These are phyloP conservation scores for Microthyrium microscopicum DNA, from an alignment of 2,329 filamentous ascomycete species.

Conservation along the genomic window DNA sequence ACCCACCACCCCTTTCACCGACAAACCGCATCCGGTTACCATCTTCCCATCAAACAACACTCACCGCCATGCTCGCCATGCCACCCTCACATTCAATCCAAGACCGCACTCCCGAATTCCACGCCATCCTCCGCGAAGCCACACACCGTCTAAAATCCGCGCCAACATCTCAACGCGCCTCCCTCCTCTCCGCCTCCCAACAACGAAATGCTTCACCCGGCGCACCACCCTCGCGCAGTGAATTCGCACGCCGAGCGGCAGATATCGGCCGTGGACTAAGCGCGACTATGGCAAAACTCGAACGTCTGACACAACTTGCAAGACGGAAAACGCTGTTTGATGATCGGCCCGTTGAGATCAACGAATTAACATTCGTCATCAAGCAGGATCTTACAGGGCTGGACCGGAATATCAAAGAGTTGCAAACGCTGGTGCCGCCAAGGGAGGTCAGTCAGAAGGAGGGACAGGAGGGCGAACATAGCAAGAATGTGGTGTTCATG, in stretches of 20 bases:
- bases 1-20: neutral
- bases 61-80: constrained; percentile 23
- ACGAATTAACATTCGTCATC: constrained; percentile 91
- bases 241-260: constrained; percentile 82
- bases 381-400: constrained; percentile 82
- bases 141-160: constrained; percentile 68
- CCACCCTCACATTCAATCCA: constrained; percentile 62
- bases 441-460: constrained; percentile 48
- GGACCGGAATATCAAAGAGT: constrained; percentile 71
- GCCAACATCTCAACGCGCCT: constrained; percentile 52
- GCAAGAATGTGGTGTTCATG: constrained; percentile 89
- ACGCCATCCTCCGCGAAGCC: constrained; percentile 71
- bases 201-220: constrained; percentile 31
- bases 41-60: constrained; percentile 4
- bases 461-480: constrained; percentile 84
- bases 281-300: constrained; percentile 83
- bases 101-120: constrained; percentile 92
- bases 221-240: constrained; percentile 42
- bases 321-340: constrained; percentile 94
- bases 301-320: constrained; percentile 86
- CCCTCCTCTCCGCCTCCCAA: constrained; percentile 47
- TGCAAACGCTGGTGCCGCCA: constrained; percentile 63
- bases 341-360: constrained; percentile 90
- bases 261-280: constrained; percentile 86
- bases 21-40: neutral